A percentile compares a stretch with the other conserved stretches of the same genome.
Evolutionary conservation across 2,329 filamentous ascomycete genomes (phyloP).

Genomic region (Fusarium oligoseptatum): DNA sequence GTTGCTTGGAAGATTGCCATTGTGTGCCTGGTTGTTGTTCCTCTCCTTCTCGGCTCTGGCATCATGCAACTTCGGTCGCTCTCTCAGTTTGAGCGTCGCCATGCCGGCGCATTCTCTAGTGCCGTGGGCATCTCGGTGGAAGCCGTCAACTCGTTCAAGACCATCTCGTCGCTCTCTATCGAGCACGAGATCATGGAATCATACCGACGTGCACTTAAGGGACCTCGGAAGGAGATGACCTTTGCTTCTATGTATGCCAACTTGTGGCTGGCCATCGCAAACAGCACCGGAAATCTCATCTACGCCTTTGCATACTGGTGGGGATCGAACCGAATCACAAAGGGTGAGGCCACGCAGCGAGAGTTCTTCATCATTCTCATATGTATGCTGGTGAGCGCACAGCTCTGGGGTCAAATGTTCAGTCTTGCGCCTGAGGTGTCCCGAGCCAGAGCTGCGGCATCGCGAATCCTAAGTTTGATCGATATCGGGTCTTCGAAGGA

Average conservation of each 20-base stretch:
- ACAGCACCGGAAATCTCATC: constrained; percentile 74
- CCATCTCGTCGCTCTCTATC: constrained; percentile 67
- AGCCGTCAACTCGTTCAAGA: constrained; percentile 75
- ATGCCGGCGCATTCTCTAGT: constrained; percentile 73
- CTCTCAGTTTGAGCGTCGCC: constrained; percentile 71
- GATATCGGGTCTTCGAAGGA: constrained; percentile 55
- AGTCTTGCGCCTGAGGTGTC: constrained; percentile 81
- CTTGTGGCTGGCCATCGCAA: constrained; percentile 71
- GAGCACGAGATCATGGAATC: constrained; percentile 65
- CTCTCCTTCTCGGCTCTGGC: constrained; percentile 76
- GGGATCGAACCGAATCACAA: constrained; percentile 78
- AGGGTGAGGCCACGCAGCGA: constrained; percentile 72
- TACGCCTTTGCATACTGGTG: constrained; percentile 86
- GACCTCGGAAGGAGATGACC: constrained; percentile 67
- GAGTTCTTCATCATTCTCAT: constrained; percentile 83
- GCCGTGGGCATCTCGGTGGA: constrained; percentile 76
- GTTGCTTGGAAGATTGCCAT: constrained; percentile 83
- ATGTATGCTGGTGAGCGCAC: constrained; percentile 78
- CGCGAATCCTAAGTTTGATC: constrained; percentile 67
- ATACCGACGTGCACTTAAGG: constrained; percentile 65
- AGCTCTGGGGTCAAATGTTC: constrained; percentile 81
- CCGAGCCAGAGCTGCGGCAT: constrained; percentile 72
- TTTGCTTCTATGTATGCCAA: constrained; percentile 65
- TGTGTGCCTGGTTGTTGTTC: constrained; percentile 77
- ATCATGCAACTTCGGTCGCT: constrained; percentile 76